Evolutionary conservation across 2,329 filamentous ascomycete species (phyloP), one percentile per base, ranked within the genome.

Genomic region (Lecanicillium sp.): DNA sequence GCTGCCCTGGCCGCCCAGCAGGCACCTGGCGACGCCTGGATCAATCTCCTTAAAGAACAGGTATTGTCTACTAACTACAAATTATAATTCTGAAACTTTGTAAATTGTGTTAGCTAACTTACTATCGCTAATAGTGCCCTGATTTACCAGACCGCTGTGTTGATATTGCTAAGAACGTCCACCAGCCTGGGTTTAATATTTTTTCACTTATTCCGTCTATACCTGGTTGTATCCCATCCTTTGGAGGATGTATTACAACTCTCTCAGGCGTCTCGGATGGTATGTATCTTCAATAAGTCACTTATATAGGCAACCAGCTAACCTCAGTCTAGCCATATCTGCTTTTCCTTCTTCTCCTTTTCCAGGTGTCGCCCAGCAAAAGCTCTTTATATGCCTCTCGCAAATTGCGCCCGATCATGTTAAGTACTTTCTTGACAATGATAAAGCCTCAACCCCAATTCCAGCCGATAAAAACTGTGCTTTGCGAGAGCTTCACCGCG

Each of bases 401-500:
- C 32, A 34, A 34, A 20, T 34, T 34, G 32, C 32, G 32, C 32
- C 32, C 20, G 32, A 34, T 34, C 32, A 34, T 22, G 13, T 34
- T 18, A 34, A 34, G 32, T 34, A 34, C 32, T 19, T 22, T 15
- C 17, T 22, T 17, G 32, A 34, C 17, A 19, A 19, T 19, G 32
- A 34, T 9, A 34, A 15, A 4, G 32, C 32, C 32, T 14, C 18
- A 7, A 22, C 15, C 13, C 32, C 32, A 15, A 34, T 34, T 22
- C 32, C 32, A 18, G 8, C 15, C 17, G 13, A 6, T 10, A 14
- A 22, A 34, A 34, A 34, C 32, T 34, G 32, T 34, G 32, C 32
- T 19, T 34, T 34, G 32, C 32, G 32, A 34, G 32, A 34, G 32
- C 32, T 34, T 14, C 32, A 34, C 32, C 32, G 32, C 32, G 32